phyloP scores from a whole-genome alignment of 768 basidiomycete species.

The Paxillus involutus region DNA sequence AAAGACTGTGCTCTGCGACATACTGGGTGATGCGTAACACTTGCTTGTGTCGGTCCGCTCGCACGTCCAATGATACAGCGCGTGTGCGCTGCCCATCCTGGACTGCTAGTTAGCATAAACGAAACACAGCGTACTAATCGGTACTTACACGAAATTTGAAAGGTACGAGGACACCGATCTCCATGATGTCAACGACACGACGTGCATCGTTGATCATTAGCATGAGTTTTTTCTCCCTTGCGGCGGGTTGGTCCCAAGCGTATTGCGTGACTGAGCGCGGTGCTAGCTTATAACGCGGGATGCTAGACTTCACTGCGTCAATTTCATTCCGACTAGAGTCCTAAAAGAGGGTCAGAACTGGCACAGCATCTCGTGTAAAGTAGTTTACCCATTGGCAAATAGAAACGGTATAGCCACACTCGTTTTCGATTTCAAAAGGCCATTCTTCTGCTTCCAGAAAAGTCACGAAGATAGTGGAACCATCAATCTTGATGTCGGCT shows the following conservation, averaged over 20 bases:
- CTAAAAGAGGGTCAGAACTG: conserved; percentile 33
- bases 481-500: conserved; percentile 79
- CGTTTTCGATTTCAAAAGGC: conserved; percentile 92
- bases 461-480: conserved; percentile 86
- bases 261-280: conserved; percentile 62
- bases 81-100: conserved; percentile 58
- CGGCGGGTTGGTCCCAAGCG: conserved; percentile 93
- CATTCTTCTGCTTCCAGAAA: conserved; percentile 66
- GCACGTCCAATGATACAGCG: conserved; percentile 86
- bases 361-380: neutral
- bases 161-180: conserved; percentile 89
- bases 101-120: neutral
- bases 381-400: conserved; percentile 72
- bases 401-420: conserved; percentile 67
- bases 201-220: conserved; percentile 61
- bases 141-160: conserved; percentile 77
- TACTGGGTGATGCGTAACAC: conserved; percentile 87
- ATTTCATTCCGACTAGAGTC: conserved; percentile 44
- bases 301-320: conserved; percentile 36
- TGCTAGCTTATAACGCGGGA: conserved; percentile 53
- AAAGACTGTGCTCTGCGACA: conserved; percentile 79
- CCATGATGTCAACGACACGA: conserved; percentile 85
- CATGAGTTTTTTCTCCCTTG: conserved; percentile 73
- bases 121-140: neutral
- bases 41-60: conserved; percentile 85